Conservation (phyloP, 768 basidiomycete species). For the Myochromella boudieri region DNA sequence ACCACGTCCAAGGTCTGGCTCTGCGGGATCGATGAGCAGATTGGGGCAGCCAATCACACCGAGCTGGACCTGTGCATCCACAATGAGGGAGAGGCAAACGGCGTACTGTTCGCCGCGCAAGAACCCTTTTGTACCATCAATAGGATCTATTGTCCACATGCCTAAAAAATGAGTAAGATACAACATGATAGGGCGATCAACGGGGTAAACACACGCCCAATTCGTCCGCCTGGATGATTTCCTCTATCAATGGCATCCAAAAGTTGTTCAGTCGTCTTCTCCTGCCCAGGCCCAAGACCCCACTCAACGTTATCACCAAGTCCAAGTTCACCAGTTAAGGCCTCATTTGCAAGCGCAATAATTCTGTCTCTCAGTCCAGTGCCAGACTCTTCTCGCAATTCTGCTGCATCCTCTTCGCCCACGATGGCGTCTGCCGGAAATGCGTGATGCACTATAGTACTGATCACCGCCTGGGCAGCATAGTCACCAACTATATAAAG, state of each 20-base stretch:
- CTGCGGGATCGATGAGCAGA: conserved; percentile 55
- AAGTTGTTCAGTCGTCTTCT: conserved; percentile 56
- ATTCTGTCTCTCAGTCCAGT: conserved; percentile 60
- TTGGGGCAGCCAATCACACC: conserved; percentile 95
- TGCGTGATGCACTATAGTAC: conserved; percentile 67
- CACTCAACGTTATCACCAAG: conserved; percentile 63
- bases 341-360: conserved; percentile 79
- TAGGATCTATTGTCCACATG: conserved; percentile 87
- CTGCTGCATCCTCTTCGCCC: conserved; percentile 91
- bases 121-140: conserved; percentile 95
- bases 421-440: conserved; percentile 90
- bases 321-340: conserved; percentile 54
- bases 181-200: conserved; percentile 4
- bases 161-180: conserved; percentile 36
- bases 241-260: conserved; percentile 88
- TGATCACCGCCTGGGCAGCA: conserved; percentile 90
- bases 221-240: conserved; percentile 64
- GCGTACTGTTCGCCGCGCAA: conserved; percentile 91
- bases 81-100: conserved; percentile 83
- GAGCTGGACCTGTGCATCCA: conserved; percentile 74
- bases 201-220: conserved; percentile 60
- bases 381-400: conserved; percentile 56
- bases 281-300: conserved; percentile 67
- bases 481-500: conserved; percentile 78
- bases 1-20: conserved; percentile 64